Evolutionary conservation across 176 grass and related monocot species (phyloP), one percentile per base, ranked within the genome.

Genomic region (Zea luxurians): DNA sequence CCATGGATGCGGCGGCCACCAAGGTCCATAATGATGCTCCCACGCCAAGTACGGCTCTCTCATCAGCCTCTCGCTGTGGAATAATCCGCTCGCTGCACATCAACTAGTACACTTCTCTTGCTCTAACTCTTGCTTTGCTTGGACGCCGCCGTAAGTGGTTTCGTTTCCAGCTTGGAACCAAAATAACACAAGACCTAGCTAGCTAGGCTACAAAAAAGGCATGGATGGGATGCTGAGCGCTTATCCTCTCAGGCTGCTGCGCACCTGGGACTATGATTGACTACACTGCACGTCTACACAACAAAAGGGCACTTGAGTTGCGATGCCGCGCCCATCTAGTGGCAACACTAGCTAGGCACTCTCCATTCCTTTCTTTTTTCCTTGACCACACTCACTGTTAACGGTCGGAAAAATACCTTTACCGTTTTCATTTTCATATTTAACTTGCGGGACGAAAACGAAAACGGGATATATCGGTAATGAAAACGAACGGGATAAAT

Each of bases 211-310:
- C 66, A 69, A 64, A 40, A 54, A 69, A 11, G 42, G 75, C 27
- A 37, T 37, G n/a, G 66, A 68, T 27, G 66, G 64, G 64, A 43
- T 38, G 41, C 12, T 15, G 45, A 60, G 21, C 42, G 8, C 18
- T 47, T 73, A 66, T 37, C 71, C 38, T 12, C 58, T 61, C 20
- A 15, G 69, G 63, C 63, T 67, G 48, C 69, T 75, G 20, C 68
- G 46, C 73, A 77, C 71, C 48, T 61, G 44, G 27, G 55, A 55
- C n/a, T 41, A 85, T 82, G 64, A 90, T 83, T 75, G 48, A 27
- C 16, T 37, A 45, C 16, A 65, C 59, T 15, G 3, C 16, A 18
- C 17, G 17, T 57, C 54, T 57, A 34, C 58, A 61, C 58, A 61
- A 61, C 58, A 61, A 61, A 61, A 40, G 38, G 52, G 71, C 65